Evolutionary conservation across 345 rosid genomes (phyloP).

Genomic region (Angophora floribunda): DNA sequence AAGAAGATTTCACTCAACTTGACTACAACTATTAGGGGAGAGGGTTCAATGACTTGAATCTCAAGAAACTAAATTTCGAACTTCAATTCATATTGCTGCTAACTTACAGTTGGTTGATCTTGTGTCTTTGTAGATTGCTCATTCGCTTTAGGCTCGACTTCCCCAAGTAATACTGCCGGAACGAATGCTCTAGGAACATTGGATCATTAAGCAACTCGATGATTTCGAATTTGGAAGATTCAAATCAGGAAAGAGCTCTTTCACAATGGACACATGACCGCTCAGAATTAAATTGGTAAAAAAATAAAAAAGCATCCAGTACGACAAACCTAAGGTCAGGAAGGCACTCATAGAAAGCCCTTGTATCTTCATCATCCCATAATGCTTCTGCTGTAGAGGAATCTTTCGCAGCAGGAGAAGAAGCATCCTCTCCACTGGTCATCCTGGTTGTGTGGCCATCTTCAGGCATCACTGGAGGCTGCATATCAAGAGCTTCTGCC

Average conservation of each 20-base stretch:
- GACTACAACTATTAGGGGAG: neutral
- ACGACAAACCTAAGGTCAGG: conserved; percentile 91
- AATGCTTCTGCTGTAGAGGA: conserved; percentile 62
- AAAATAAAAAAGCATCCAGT: neutral
- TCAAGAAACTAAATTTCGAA: neutral
- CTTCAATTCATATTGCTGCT: neutral
- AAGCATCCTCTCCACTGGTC: conserved; percentile 73
- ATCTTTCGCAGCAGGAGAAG: conserved; percentile 72
- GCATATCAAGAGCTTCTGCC: conserved; percentile 98
- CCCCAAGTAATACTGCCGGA: conserved; percentile 95
- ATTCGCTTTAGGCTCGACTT: conserved; percentile 66
- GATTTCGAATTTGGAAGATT: neutral
- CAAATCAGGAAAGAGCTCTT: neutral
- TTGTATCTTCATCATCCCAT: conserved; percentile 98
- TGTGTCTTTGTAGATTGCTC: conserved; percentile 67
- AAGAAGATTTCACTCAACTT: neutral
- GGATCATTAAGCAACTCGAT: neutral
- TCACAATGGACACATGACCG: neutral
- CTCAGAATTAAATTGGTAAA: neutral
- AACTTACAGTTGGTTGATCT: conserved; percentile 65
- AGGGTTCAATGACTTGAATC: neutral
- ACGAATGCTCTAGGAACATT: conserved; percentile 80
- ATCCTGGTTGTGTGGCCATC: conserved; percentile 95
- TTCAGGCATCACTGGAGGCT: conserved; percentile 97
- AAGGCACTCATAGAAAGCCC: conserved; percentile 87